Base-by-base conservation (phyloP, 2,329 filamentous ascomycete species). In the Ambrosiella xylebori region DNA sequence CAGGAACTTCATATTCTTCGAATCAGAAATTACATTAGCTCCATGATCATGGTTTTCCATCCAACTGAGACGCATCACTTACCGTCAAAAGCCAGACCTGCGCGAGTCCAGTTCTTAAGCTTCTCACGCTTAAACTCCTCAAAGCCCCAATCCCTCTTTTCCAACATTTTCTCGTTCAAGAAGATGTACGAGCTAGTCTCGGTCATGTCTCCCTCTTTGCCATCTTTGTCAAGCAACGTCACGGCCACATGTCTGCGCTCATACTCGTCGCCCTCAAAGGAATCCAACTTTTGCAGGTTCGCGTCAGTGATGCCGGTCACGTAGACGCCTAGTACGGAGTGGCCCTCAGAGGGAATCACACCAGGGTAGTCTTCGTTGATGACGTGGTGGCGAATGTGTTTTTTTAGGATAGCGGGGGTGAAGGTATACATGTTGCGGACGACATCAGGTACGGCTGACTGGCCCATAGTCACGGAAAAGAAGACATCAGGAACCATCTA, bases 401-500 rank as follows among this genome's bases (percentile, higher is more conserved):
- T 74, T 61, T 82, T 78, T 0, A 97, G 77, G n/a, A 94, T 71
- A 12, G 90, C 90, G 0, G 88, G 86, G 0, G 75, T 76, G 67
- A 88, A 81, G 0, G 69, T 78, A 62, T 80, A 80, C 40, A 91
- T 72, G 52, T 79, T 68, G 58, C 71, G 65, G 41, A 77, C 68
- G 68, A 74, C 65, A 68, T 77, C 40, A 65, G 79, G 65, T 62
- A 76, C 74, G 4, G 67, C 64, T 13, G 71, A 68, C 7, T 71
- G 70, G 63, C 82, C 80, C 70, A 90, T 87, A 69, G 87, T 87
- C 49, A 95, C 89, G 39, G 85, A 85, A 71, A 86, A 85, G 64
- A 97, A 88, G 65, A 97, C 83, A 65, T 85, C 80, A 0, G 85
- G 81, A n/a, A 84, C 86, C 89, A 96, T 96, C 72, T 74, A 36